Base-by-base conservation (phyloP, 768 basidiomycete species). In the Gyrodon lividus region DNA sequence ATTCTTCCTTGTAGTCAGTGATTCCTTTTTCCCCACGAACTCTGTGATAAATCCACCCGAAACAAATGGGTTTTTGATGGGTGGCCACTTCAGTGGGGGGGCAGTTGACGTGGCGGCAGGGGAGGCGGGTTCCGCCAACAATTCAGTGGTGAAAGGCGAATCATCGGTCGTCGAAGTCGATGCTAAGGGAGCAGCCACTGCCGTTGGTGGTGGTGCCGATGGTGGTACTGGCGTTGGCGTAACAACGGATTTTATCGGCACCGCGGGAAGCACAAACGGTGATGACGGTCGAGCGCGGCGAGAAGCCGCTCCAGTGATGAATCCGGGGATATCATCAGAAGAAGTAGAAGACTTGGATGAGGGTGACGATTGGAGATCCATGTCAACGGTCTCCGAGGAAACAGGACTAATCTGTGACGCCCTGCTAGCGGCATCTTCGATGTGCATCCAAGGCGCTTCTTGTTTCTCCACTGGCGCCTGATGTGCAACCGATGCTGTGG, bases 31-130 rank as follows among this genome's bases (percentile, higher is more conserved):
- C 17, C 68, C 69, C 28, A 69, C 69, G 31, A 79, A 78, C 44
- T 76, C 76, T 13, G 74, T 74, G 50, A 78, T 64, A 41, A 77
- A 75, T 17, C 79, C 77, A n/a, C 71, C 75, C 9, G 78, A 78
- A 10, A 80, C 73, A 49, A 81, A 79, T n/a, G 77, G 71, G 59
- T 76, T 79, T 39, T 62, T 60, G 34, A 70, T 41, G 3, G 55
- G 35, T 7, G 57, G 49, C 35, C 64, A 67, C 51, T 58, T 59
- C 23, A 51, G 17, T 33, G 23, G 39, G 6, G 49, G 42, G 12
- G 43, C 39, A 46, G 34, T 38, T 38, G 31, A 43, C 3, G 33
- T 17, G 14, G 55, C 45, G 35, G 45, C 30, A 50, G 40, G 13
- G 51, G 24, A 20, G 54, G 45, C 7, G 46, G 24, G 26, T 50